Percentiles rank a stretch among this genome's conserved stretches.
Conservation (phyloP, 2,329 filamentous ascomycete species). For the Trichoderma endophyticum region DNA sequence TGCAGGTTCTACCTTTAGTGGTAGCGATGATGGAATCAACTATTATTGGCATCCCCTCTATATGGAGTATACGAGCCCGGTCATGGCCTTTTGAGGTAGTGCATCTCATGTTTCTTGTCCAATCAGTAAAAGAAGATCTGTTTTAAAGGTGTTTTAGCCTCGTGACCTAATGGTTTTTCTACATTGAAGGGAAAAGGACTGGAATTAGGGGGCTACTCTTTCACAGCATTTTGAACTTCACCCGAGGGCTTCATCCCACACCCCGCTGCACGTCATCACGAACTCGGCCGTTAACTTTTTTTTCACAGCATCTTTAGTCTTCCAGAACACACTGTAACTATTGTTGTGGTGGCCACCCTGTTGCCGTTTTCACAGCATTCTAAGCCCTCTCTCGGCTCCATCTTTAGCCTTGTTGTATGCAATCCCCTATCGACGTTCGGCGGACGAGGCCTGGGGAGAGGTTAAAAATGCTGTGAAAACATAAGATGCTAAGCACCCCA, state of each 20-base stretch:
- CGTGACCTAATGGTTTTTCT: too few relatives aligned
- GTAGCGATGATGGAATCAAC: background rate
- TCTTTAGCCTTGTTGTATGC: background rate
- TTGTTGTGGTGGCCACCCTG: background rate
- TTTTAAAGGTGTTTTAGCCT: too few relatives aligned
- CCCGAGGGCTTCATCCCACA: background rate
- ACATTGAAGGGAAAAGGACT: too few relatives aligned
- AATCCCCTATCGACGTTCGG: fast-evolving
- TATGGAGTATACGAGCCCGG: background rate
- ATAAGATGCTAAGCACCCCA: too few relatives aligned
- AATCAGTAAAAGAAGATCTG: too few relatives aligned
- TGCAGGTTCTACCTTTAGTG: background rate
- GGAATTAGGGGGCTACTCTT: too few relatives aligned
- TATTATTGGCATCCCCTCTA: background rate
- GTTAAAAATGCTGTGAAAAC: background rate
- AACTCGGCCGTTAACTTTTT: background rate
- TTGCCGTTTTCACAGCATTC: background rate
- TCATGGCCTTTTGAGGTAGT: background rate
- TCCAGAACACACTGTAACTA: background rate
- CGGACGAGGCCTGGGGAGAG: background rate
- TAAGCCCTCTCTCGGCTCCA: background rate
- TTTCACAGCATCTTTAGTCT: background rate
- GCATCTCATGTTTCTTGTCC: background rate
- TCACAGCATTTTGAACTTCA: background rate
- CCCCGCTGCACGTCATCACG: background rate